Evolutionary conservation across 495 filamentous ascomycete genomes (phyloP).

Genomic region (Penicillium robsamsonii): DNA sequence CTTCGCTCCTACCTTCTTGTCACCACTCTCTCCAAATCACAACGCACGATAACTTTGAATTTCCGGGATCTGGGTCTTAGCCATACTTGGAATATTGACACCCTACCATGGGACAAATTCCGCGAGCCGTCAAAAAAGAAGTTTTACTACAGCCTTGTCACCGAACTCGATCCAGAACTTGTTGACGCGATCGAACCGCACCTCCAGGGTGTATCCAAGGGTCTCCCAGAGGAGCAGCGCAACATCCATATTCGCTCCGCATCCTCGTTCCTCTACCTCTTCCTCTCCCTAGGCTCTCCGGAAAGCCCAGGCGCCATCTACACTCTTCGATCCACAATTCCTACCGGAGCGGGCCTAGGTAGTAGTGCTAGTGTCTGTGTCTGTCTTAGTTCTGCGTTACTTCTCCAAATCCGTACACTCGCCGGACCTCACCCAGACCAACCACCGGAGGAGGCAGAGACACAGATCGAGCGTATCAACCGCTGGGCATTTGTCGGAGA

Average conservation of each 20-base stretch:
- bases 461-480: conserved; percentile 92
- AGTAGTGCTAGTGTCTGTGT: conserved; percentile 91
- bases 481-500: conserved; percentile 96
- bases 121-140: conserved; percentile 79
- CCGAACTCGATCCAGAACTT: conserved; percentile 77
- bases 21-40: conserved; percentile 82
- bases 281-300: conserved; percentile 78
- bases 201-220: conserved; percentile 63
- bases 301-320: conserved; percentile 79
- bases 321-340: conserved; percentile 89
- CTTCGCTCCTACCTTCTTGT: conserved; percentile 94
- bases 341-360: conserved; percentile 86
- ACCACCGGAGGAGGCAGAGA: conserved; percentile 70
- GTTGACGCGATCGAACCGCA: conserved; percentile 74
- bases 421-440: conserved; percentile 88
- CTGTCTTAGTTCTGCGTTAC: conserved; percentile 80
- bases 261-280: conserved; percentile 85
- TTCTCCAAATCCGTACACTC: conserved; percentile 83
- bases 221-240: conserved; percentile 59
- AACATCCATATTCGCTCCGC: conserved; percentile 81
- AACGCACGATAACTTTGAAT: conserved; percentile 75
- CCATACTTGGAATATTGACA: conserved; percentile 90
- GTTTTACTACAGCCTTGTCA: conserved; percentile 87
- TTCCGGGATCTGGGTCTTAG: conserved; percentile 84
- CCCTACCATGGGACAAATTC: conserved; percentile 82